These are phyloP conservation scores for Rhodotorula sp. DNA, from an alignment of 1,284 basidiomycete genomes.

Conservation along the genomic window DNA sequence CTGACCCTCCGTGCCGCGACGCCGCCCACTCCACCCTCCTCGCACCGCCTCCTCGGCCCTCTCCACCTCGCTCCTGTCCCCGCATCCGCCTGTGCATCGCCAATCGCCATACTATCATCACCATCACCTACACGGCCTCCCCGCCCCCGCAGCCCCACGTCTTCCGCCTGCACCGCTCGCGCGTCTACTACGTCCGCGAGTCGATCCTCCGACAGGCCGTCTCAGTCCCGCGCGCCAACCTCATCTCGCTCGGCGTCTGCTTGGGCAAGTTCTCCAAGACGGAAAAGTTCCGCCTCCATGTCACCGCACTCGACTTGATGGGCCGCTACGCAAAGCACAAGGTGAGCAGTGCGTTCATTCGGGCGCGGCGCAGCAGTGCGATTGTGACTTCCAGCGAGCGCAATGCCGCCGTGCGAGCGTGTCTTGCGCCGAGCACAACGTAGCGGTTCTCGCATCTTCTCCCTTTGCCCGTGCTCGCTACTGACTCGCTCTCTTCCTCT, in stretches of 20 bases:
- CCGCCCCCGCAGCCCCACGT: conserved; percentile 39
- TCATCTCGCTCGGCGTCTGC: conserved; percentile 92
- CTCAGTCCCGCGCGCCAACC: conserved; percentile 87
- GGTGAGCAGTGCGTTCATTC: conserved; percentile 55
- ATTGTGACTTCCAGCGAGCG: no score
- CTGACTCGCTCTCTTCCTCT: not conserved
- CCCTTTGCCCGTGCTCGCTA: not conserved
- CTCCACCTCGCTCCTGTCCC: not conserved
- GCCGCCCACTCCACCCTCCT: not conserved
- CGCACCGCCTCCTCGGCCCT: not conserved
- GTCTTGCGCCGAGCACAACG: no score
- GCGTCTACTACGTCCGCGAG: conserved; percentile 90
- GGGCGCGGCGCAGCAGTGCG: not conserved
- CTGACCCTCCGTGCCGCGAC: not conserved
- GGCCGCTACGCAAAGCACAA: conserved; percentile 99
- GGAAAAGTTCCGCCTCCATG: conserved; percentile 96
- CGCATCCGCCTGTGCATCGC: not conserved
- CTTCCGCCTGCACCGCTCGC: conserved; percentile 52
- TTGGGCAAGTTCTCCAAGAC: conserved; percentile 98
- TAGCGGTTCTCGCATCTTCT: no score
- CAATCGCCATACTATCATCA: no score
- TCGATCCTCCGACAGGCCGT: conserved; percentile 89
- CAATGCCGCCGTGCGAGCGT: no score
- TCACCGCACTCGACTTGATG: conserved; percentile 89
- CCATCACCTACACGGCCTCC: not conserved